Evolutionary conservation across 345 rosid genomes (phyloP), one percentile per base, ranked within the genome.

Genomic region (Streptanthus diversifolius): DNA sequence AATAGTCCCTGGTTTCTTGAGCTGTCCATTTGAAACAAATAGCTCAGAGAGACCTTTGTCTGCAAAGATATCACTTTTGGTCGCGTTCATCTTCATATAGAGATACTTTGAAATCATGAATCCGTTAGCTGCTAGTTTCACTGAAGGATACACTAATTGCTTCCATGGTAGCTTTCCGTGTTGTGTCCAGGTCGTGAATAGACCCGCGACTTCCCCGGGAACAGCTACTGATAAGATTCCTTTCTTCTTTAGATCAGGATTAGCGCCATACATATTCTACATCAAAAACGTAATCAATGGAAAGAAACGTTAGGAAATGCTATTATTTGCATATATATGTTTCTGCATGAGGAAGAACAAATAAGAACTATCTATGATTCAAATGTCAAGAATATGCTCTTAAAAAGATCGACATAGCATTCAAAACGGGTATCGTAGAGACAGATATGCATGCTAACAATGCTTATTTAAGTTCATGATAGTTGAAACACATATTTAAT

Each of bases 191-290:
- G 86, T 85, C 57, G 72, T 66, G 51, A 69, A 70, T 30, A 88
- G 83, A 27, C 93, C 89, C 0, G 86, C 83, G 18, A 88, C 80
- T 74, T 77, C 85, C 29, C 95, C 89, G 0, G 91, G 91, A 39
- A 85, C 83, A 0, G 83, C 95, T 53, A 88, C 62, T 43, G 90
- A 86, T 27, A 88, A 83, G 1, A 69, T 66, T 17, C 95, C 89
- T 9, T 13, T 73, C 8, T 44, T 68, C 77, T 85, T 86, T 32
- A 71, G 48, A 19, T 63, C 27, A 40, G 29, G 40, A 69, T 86
- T 80, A 22, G 77, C 82, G 1, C 19, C 72, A 60, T 83, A 88
- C 89, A 86, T 85, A 43, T 85, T 21, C 54, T 49, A 49, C 54
- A 49, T 10, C 54, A 49, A 49, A 29, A 48, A 17, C 12, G 17